Conservation (phyloP, 352 stramenopile species). For the Phytophthora uliginosa region DNA sequence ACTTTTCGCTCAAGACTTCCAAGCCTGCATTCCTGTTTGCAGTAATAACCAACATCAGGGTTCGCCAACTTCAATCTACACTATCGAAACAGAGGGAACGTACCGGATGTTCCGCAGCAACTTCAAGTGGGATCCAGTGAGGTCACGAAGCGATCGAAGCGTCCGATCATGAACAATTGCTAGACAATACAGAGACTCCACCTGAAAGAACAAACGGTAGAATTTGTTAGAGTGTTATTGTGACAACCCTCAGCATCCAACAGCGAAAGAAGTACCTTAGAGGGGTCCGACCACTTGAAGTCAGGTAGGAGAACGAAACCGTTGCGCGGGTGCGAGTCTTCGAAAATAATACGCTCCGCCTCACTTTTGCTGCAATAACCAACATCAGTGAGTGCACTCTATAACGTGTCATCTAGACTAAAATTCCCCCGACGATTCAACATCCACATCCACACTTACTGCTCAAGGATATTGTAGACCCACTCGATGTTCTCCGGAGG, state of each 20-base stretch:
- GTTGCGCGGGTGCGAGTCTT: conserved; percentile 67
- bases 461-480: conserved; percentile 91
- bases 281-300: conserved; percentile 85
- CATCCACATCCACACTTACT: conserved; percentile 52
- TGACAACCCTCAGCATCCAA: background rate
- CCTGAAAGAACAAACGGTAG: conserved; percentile 33
- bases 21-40: conserved; percentile 66
- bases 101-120: conserved; percentile 84
- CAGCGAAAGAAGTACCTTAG: conserved; percentile 52
- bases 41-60: background rate
- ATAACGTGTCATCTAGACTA: background rate
- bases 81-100: background rate
- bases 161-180: conserved; percentile 83
- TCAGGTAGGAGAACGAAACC: conserved; percentile 88
- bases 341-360: conserved; percentile 83
- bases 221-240: background rate
- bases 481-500: conserved; percentile 84
- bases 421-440: background rate
- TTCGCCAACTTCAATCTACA: background rate
- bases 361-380: conserved; percentile 72
- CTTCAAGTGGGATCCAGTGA: conserved; percentile 68
- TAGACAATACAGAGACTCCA: conserved; percentile 86
- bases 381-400: conserved; percentile 8
- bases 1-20: conserved; percentile 60
- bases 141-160: conserved; percentile 81